Base-by-base conservation (phyloP, 139 green algal genomes). In the Bryopsis sp. region DNA sequence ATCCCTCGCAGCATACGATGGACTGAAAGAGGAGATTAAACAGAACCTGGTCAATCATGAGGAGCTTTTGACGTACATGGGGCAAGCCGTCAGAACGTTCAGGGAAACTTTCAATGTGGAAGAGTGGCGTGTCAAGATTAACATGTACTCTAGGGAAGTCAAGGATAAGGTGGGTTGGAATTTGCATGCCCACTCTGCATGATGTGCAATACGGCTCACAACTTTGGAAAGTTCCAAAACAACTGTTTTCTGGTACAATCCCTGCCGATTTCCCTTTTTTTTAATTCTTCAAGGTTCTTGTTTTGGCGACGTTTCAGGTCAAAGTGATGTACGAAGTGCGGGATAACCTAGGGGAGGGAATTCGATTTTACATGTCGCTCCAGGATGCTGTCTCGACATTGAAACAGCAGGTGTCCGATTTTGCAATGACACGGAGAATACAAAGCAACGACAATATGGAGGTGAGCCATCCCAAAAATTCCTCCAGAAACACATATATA, bases 1-100 rank as follows among this genome's bases (percentile, higher is more conserved):
- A 24, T 86, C 97, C 80, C 68, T 97, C 2, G 76, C 79, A 39
- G 96, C 95, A 77, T 97, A 97, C 69, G 84, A 68, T 28, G 28
- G 22, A 8, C 28, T 68, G 39, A 60, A 61, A 35, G 61, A 28
- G 28, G 61, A 68, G 19, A 35, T 58, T 33, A 60, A 54, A 11
- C 6, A 54, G 8, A 68, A 68, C 39, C 32, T 68, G 61, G n/a
- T 63, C 34, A n/a, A 58, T 7, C 61, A 68, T 33, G 15, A 8
- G 19, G 22, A 68, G 29, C 29, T 68, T n/a, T 58, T 68, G 28
- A 58, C 31, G 61, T 37, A 37, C 37, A 54, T 37, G 64, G 15
- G 64, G 3, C 43, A 47, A 36, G 73, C 77, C 32, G 76, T 80
- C 32, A 47, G 54, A 3, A 47, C 74, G 39, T 84, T 81, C 58